A percentile compares a stretch with the other conserved stretches of the same genome.
Conservation (phyloP, 345 rosid genomes). For the Streptanthus diversifolius region DNA sequence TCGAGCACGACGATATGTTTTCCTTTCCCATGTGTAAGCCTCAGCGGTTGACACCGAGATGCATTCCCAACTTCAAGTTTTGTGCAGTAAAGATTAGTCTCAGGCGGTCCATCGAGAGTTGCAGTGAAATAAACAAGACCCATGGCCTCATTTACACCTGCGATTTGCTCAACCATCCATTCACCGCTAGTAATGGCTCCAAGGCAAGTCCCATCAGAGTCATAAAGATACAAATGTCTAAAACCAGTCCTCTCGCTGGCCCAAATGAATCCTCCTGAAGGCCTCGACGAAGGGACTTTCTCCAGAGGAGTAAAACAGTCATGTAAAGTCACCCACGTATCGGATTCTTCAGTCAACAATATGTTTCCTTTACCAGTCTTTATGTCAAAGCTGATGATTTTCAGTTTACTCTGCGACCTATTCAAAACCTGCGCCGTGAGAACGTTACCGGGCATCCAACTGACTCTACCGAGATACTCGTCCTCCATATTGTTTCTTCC, state of each 20-base stretch:
- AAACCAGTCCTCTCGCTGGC: constrained; percentile 90
- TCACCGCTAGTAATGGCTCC: constrained; percentile 84
- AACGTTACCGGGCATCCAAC: constrained; percentile 77
- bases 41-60: constrained; percentile 46
- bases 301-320: constrained; percentile 89
- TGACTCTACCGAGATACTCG: constrained; percentile 83
- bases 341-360: constrained; percentile 60
- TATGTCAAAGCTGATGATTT: constrained; percentile 64
- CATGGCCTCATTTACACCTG: constrained; percentile 70
- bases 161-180: constrained; percentile 91
- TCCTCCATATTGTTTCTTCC: constrained; percentile 56
- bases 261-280: constrained; percentile 87
- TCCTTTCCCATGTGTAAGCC: constrained; percentile 80
- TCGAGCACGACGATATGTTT: constrained; percentile 78
- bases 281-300: constrained; percentile 40
- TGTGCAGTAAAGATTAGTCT: constrained; percentile 63
- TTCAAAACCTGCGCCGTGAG: constrained; percentile 71
- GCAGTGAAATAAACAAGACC: constrained; percentile 76
- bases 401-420: constrained; percentile 66
- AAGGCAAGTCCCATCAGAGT: constrained; percentile 62
- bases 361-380: constrained; percentile 63
- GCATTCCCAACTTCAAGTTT: constrained; percentile 44
- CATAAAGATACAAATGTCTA: constrained; percentile 83
- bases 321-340: constrained; percentile 78
- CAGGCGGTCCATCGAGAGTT: constrained; percentile 76